A percentile compares a stretch with the other conserved stretches of the same genome.
Conservation (phyloP, 768 basidiomycete genomes). For the Kwoniella dejecticola region DNA sequence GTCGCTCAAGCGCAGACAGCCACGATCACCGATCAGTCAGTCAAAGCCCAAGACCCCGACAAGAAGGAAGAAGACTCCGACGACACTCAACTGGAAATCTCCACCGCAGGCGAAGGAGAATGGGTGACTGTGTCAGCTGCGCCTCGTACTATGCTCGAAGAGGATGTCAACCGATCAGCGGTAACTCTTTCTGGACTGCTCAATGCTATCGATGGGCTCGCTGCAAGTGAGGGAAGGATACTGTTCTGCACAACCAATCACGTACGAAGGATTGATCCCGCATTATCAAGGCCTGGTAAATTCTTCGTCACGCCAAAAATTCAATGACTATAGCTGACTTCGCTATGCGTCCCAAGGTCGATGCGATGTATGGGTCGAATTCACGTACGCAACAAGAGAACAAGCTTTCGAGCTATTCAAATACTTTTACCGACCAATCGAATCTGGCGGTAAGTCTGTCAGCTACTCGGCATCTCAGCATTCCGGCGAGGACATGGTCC, state of each 20-base stretch:
- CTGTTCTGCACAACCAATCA: constrained; percentile 36
- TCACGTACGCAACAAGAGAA: constrained; percentile 75
- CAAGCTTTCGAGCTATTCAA: constrained; percentile 42
- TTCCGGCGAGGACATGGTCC: background rate
- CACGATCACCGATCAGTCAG: too few relatives aligned
- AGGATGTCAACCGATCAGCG: background rate
- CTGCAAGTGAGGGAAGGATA: constrained; percentile 26
- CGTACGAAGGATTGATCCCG: constrained; percentile 26
- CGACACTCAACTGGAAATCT: background rate
- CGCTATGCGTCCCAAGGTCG: constrained; percentile 22
- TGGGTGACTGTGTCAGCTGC: background rate
- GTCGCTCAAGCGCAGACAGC: too few relatives aligned
- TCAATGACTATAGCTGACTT: background rate
- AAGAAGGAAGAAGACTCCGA: background rate
- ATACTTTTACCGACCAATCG: constrained; percentile 34
- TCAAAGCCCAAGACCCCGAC: background rate
- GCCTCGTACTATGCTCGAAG: background rate
- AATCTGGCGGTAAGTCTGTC: background rate
- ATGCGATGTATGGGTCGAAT: constrained; percentile 90
- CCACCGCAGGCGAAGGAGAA: background rate
- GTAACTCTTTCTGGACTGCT: constrained; percentile 29
- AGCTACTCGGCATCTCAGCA: too few relatives aligned
- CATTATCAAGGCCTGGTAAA: constrained; percentile 28
- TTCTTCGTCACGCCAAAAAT: too few relatives aligned
- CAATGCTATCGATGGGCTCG: constrained; percentile 37